These are phyloP conservation scores for Aspergillus sp. DNA, from an alignment of 2,329 filamentous ascomycete species.

Conservation along the genomic window DNA sequence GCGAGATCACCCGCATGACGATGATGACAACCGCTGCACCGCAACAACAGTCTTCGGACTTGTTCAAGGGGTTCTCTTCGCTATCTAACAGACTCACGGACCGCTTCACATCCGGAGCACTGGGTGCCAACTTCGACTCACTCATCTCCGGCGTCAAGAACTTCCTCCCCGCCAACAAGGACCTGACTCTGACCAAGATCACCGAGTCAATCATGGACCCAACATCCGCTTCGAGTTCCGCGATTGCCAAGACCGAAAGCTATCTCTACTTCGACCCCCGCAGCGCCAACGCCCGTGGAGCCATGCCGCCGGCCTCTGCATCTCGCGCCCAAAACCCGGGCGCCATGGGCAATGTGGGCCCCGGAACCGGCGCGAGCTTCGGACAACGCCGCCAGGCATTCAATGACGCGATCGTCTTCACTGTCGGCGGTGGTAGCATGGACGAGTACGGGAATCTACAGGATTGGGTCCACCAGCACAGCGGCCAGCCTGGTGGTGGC, in stretches of 20 bases:
- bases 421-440: conserved; percentile 93
- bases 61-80: conserved; percentile 88
- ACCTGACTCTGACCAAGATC: conserved; percentile 94
- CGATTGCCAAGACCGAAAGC: conserved; percentile 90
- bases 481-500: conserved; percentile 40
- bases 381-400: conserved; percentile 85
- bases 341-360: conserved; percentile 37
- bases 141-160: conserved; percentile 96
- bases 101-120: conserved; percentile 83
- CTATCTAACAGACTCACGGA: conserved; percentile 89
- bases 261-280: conserved; percentile 97
- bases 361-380: conserved; percentile 73
- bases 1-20: conserved; percentile 93
- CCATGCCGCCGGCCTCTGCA: conserved; percentile 70
- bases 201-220: conserved; percentile 98
- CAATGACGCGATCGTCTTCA: conserved; percentile 86
- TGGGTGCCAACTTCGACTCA: conserved; percentile 81
- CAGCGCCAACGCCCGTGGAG: conserved; percentile 84
- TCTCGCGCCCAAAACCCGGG: conserved; percentile 39
- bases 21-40: conserved; percentile 79
- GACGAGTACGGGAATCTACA: conserved; percentile 97
- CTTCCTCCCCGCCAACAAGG: conserved; percentile 90
- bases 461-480: conserved; percentile 82
- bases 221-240: conserved; percentile 75
- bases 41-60: conserved; percentile 56